Base-by-base conservation (phyloP, 2,329 filamentous ascomycete species). In the Calycina herbarum region DNA sequence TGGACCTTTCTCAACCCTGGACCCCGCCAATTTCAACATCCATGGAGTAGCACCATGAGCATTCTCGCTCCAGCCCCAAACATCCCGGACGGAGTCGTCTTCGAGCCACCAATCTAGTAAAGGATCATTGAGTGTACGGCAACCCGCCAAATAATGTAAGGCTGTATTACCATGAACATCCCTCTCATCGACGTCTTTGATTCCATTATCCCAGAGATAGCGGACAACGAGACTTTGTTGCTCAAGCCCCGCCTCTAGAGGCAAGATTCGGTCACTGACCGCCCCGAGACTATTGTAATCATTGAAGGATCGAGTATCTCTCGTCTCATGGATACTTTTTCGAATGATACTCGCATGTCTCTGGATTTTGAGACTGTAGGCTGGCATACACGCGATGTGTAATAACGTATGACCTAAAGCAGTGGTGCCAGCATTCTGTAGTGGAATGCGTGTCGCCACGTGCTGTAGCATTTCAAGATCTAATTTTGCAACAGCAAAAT, bases 91-190 rank as follows among this genome's bases (percentile, higher is more conserved):
- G 1, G 58, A 57, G n/a, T 51, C 35, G 5, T 66, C 27, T 35
- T 66, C 24, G 15, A 63, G 33, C 57, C 33, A 63, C 65, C 66
- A 68, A 40, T 60, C 20, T 7, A 71, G 54, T 15, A 70, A 57
- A 5, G 57, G 59, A n/a, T 63, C 13, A 27, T 71, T 71, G 17
- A 66, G 15, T 17, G 48, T 31, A 31, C 66, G 54, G 38, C 48
- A 67, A 6, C 66, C 64, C n/a, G 61, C 68, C 13, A 71, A 33
- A 57, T 71, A 70, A 66, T 71, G 69, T 13, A 71, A 33, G 2
- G 68, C 65, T 7, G 69, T 71, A 24, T 71, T 71, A 5, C 69
- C 69, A 61, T 71, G 68, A 4, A 68, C 35, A 56, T 71, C 69
- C 51, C 15, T 54, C 20, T 54, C 40, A 5, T 42, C 24, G 8